phyloP scores from a whole-genome alignment of 164 flowering plant genomes.

The Vitis rupestris region DNA sequence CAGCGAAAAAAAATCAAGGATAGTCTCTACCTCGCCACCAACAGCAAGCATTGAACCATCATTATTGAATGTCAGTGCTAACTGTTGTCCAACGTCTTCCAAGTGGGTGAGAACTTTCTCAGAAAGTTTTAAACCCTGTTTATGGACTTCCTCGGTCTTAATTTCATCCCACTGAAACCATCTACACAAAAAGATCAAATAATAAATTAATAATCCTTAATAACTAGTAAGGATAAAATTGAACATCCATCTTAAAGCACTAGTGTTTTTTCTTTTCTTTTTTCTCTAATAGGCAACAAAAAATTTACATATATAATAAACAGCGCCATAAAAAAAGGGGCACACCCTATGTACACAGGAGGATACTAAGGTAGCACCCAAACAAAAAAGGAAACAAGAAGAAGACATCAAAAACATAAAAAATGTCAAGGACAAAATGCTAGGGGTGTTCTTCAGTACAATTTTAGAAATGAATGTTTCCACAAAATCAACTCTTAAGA shows the following conservation, averaged over 20 bases:
- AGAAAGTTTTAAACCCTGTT: slow-evolving; percentile 51
- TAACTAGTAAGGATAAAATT: background rate
- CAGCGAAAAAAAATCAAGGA: background rate
- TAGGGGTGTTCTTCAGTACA: background rate
- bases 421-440: background rate
- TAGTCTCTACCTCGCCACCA: slow-evolving; percentile 81
- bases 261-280: no score
- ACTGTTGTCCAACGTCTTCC: slow-evolving; percentile 82
- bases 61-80: slow-evolving; percentile 66
- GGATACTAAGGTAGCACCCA: no score
- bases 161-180: slow-evolving; percentile 75
- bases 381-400: no score
- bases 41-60: slow-evolving; percentile 81
- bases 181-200: slow-evolving; percentile 29
- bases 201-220: background rate
- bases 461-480: no score
- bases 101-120: slow-evolving; percentile 50
- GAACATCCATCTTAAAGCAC: no score
- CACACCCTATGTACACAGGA: no score
- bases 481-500: no score
- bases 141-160: slow-evolving; percentile 23
- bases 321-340: no score
- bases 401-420: no score
- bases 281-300: no score
- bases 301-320: no score